Base-by-base conservation (phyloP, 306 rosid genomes). In the Lathyrus tuberosus region DNA sequence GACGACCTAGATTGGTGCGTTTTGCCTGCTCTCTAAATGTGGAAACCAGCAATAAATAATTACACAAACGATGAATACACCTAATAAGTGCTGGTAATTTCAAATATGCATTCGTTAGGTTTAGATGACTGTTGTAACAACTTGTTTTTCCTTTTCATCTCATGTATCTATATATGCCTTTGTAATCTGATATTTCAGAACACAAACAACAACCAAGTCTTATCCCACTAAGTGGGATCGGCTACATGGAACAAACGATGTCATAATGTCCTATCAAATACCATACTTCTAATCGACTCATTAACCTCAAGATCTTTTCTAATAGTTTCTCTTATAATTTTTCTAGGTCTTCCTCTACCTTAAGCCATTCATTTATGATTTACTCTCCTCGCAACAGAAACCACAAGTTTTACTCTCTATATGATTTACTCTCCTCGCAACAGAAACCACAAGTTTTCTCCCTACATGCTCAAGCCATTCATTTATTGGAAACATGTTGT, bases 1-100 rank as follows among this genome's bases (percentile, higher is more conserved):
- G 4, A 38, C 90, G 83, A 57, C 92, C 96, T 73, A 89, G 77
- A 80, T 89, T 92, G 48, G 91, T 81, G 37, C 58, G 53, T 28
- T 10, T 86, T 7, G 89, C 73, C 17, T 83, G 80, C 70, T 79
- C 20, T 67, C 97, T 91, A 48, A 41, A 42, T 51, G 53, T 43
- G 11, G 1, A 61, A 52, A 60, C 57, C 52, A 43, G 7, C n/a
- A 60, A 18, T n/a, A 37, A 65, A 65, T n/a, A 24, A 31, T 24
- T 11, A 38, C 4, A 58, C 18, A 61, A 38, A 48, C 43, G 28
- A 16, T 1, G 47, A 65, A 42, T 43, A 43, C 18, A 64, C 7
- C 15, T 15, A 24, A 70, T 16, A 22, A 41, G 47, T 9, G 30
- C 20, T 51, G 30, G 28, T 17, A 6, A 8, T 17, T 16, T 16